Conservation (phyloP, 2,329 filamentous ascomycete genomes). For the Huntiella abstrusa region DNA sequence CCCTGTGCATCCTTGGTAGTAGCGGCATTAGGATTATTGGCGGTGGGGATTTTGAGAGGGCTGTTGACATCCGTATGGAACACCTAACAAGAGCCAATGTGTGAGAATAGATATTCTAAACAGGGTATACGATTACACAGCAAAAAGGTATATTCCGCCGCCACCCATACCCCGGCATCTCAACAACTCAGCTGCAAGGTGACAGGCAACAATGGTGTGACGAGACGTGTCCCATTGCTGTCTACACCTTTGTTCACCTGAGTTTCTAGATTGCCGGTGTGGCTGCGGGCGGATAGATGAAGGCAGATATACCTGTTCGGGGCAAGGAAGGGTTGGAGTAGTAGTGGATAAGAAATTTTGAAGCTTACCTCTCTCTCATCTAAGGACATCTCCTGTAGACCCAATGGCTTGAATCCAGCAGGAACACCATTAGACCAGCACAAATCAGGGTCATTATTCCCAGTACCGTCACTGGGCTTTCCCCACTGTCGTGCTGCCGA, state of each 20-base stretch:
- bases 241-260: too few relatives aligned
- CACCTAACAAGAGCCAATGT: conserved; percentile 29
- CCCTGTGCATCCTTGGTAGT: conserved; percentile 19
- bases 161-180: too few relatives aligned
- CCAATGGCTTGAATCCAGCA: conserved; percentile 52
- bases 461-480: conserved; percentile 54
- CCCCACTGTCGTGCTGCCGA: conserved; percentile 46
- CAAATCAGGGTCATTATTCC: conserved; percentile 64
- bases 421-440: conserved; percentile 55
- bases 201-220: too few relatives aligned
- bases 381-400: conserved; percentile 47
- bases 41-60: conserved; percentile 72
- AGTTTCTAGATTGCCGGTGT: too few relatives aligned
- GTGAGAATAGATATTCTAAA: not conserved
- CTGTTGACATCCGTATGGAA: conserved; percentile 71
- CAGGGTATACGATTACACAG: too few relatives aligned
- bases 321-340: conserved; percentile 3
- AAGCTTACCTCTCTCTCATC: conserved; percentile 38
- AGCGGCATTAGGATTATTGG: not conserved
- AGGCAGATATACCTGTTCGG: too few relatives aligned
- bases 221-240: too few relatives aligned
- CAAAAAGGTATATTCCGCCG: too few relatives aligned
- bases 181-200: too few relatives aligned
- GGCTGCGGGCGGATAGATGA: too few relatives aligned
- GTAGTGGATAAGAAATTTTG: conserved; percentile 14